Percentiles rank a stretch among this genome's conserved stretches.
Evolutionary conservation across 306 rosid genomes (phyloP).

Genomic region (Acacia acuminata): DNA sequence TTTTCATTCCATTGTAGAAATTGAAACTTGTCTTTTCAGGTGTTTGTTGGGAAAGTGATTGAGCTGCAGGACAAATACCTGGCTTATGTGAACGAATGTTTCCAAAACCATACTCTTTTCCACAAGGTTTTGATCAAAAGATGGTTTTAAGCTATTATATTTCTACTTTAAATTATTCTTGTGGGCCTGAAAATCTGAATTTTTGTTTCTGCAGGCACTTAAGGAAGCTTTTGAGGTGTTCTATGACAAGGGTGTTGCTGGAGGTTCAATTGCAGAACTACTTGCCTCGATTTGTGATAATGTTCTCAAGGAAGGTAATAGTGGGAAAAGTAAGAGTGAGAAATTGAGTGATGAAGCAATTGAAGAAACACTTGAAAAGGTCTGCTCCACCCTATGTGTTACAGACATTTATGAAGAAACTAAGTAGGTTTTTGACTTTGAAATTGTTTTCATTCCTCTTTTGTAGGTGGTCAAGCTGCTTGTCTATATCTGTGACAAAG

Average conservation of each 20-base stretch:
- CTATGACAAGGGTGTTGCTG: no score
- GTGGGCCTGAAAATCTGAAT: slow-evolving; percentile 14
- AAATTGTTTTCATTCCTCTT: not conserved
- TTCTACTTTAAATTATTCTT: slow-evolving; percentile 5
- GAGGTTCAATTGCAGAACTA: no score
- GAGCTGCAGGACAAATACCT: no score
- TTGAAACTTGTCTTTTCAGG: slow-evolving; percentile 58
- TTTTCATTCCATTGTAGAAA: not conserved
- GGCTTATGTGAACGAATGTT: no score
- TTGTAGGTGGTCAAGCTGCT: not conserved
- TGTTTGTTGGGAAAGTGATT: not conserved
- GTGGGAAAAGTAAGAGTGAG: no score
- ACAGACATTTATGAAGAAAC: not conserved
- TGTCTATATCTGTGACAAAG: no score
- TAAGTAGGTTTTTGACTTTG: slow-evolving; percentile 5
- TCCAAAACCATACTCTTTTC: no score
- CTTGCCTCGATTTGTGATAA: no score
- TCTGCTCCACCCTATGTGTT: slow-evolving; percentile 32
- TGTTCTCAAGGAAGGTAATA: no score
- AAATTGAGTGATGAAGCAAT: no score
- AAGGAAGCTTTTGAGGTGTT: no score
- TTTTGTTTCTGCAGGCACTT: slow-evolving; percentile 36
- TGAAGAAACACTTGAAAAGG: slow-evolving; percentile 7
- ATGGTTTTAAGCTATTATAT: slow-evolving; percentile 9
- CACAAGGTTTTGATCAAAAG: slow-evolving; percentile 42